Evolutionary conservation across 2,329 filamentous ascomycete genomes (phyloP).

Genomic region (Apiospora aurea): DNA sequence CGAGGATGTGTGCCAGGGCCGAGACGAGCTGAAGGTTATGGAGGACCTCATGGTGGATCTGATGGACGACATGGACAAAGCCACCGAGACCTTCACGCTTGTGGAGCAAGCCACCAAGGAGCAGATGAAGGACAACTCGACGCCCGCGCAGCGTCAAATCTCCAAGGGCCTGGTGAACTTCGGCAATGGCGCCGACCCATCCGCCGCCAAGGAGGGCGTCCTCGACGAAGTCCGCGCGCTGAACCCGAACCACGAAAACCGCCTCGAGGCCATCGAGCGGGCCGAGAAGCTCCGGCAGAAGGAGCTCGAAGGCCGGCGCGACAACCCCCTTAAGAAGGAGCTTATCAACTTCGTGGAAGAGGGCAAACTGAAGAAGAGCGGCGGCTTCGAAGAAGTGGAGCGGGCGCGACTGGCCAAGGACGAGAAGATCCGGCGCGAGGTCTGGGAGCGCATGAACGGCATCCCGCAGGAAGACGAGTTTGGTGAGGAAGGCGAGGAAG

Average conservation of each 20-base stretch:
- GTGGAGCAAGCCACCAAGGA: slow-evolving; percentile 99
- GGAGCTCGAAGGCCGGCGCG: slow-evolving; percentile 80
- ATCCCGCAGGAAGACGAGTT: slow-evolving; percentile 44
- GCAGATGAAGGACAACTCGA: slow-evolving; percentile 80
- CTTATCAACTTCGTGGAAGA: slow-evolving; percentile 85
- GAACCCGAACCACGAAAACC: slow-evolving; percentile 91
- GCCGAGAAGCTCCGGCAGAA: slow-evolving; percentile 91
- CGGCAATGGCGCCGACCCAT: slow-evolving; percentile 68
- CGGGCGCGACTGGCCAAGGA: slow-evolving; percentile 84
- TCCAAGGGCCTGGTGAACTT: slow-evolving; percentile 63
- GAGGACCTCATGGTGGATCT: slow-evolving; percentile 94
- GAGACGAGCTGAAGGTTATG: slow-evolving; percentile 93
- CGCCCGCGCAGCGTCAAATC: slow-evolving; percentile 59
- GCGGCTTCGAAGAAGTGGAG: slow-evolving; percentile 93
- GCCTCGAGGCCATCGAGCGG: slow-evolving; percentile 95
- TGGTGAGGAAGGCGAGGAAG: slow-evolving; percentile 9
- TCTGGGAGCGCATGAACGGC: slow-evolving; percentile 72
- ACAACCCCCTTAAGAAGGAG: slow-evolving; percentile 83
- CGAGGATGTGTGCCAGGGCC: slow-evolving; percentile 93
- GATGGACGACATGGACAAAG: slow-evolving; percentile 94
- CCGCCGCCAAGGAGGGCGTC: slow-evolving; percentile 86
- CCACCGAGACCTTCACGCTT: slow-evolving; percentile 88
- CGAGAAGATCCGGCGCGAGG: slow-evolving; percentile 83
- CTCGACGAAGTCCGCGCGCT: slow-evolving; percentile 92
- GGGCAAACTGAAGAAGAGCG: slow-evolving; percentile 93